Evolutionary conservation across 257 asterid species (phyloP), one percentile per base, ranked within the genome.

Genomic region (Solanum ahanhuiri): DNA sequence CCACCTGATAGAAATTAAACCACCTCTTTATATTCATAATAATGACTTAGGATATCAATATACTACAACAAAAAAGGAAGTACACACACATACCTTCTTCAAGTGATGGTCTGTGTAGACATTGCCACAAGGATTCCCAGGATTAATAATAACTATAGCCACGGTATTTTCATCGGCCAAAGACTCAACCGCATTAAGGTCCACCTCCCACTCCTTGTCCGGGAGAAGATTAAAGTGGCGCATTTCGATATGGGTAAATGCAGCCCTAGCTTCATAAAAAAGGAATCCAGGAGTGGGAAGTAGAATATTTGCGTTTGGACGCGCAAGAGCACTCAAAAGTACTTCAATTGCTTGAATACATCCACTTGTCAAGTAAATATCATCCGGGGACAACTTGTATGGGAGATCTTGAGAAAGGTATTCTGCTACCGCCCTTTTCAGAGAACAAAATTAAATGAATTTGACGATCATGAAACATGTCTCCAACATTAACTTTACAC

Each of bases 41-140:
- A 73, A 35, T 73, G 33, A 39, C n/a, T 23, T 23, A 71, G 79
- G 12, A 12, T n/a, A 12, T n/a, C 83, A 76, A 12, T 39, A 39
- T 12, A 76, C 7, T 7, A 75, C 41, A 41, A 2, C 12, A 34
- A 22, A 73, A n/a, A 4, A 12, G 28, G 5, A 76, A 11, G 82
- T 12, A 12, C 15, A n/a, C 22, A 60, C 64, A 9, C 48, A 10
- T 41, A 95, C 98, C 94, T 93, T 90, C 20, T 90, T 90, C 86
- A 95, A 73, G 86, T 93, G 98, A 45, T 92, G 91, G 30, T 57
- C 71, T 28, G 90, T 75, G 92, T 84, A 92, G 57, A 95, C 95
- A 91, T 83, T 93, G 67, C 97, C 98, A 88, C 96, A 93, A 2
- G 98, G 98, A 88, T 93, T 95, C 17, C 96, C 96, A 4, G 98